Base-by-base conservation (phyloP, 2,329 filamentous ascomycete species). In the Lachnellula cervina region DNA sequence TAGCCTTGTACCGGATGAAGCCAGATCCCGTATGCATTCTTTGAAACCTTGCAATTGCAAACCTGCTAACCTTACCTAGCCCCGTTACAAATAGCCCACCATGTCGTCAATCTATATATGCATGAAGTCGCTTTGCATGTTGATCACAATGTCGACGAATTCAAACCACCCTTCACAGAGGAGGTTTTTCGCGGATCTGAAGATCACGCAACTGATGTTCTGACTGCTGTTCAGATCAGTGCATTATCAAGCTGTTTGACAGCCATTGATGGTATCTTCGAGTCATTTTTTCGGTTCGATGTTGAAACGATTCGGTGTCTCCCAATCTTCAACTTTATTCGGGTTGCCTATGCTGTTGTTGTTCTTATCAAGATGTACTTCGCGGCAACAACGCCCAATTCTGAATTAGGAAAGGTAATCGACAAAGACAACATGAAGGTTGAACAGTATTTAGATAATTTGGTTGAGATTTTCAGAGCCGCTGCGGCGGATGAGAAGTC, bases 331-430 rank as follows among this genome's bases (percentile, higher is more conserved):
- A 74, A 77, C 32, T 73, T 81, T 64, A 79, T 82, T 17, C 76
- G 80, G 38, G 75, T 77, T 47, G 77, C 79, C 11, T 83, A 83
- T 63, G 77, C 80, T 14, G 74, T 80, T 21, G 78, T 83, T 5
- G 77, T 82, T 34, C 72, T 84, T 7, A 81, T 83, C 69, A 83
- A 83, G 63, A 77, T 84, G 72, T 81, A 80, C 69, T 79, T 81
- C 48, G 78, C 79, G 8, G 83, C 86, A 3, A 80, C 81, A 1
- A 78, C 80, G 14, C 80, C 84, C 0, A 79, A 80, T 42, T 86
- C 82, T 16, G 84, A 86, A 62, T 78, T 92, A 1, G 84, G 83
- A n/a, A 80, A 81, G 57, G 80, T 91, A 17, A 85, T 93, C 59
- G 78, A 84, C 61, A 82, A 82, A 59, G 80, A 86, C 53, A 79